Conservation (phyloP, 768 basidiomycete species). For the Sarcodon sp. region DNA sequence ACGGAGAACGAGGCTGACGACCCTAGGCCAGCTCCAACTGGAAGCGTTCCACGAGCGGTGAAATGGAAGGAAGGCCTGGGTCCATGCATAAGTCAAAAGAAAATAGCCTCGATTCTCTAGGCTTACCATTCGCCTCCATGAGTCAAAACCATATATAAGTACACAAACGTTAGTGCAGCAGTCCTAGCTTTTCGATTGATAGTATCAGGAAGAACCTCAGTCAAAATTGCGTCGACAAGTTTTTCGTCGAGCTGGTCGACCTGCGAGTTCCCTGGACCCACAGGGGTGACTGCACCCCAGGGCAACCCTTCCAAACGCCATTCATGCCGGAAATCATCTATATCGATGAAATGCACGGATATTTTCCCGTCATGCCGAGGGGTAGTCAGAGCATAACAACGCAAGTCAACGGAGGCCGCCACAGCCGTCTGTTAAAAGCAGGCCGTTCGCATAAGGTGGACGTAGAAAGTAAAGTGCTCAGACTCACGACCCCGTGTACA, state of each 20-base stretch:
- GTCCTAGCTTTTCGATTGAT: constrained; percentile 24
- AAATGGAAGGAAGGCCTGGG: constrained; percentile 68
- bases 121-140: constrained; percentile 43
- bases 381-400: constrained; percentile 80
- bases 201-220: constrained; percentile 21
- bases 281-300: constrained; percentile 58
- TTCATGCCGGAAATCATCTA: constrained; percentile 62
- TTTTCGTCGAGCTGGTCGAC: constrained; percentile 59
- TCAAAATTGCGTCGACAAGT: constrained; percentile 60
- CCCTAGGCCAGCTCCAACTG: constrained; percentile 91
- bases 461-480: constrained; percentile 1
- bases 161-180: constrained; percentile 71
- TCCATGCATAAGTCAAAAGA: constrained; percentile 7
- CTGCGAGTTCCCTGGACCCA: constrained; percentile 37
- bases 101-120: constrained; percentile 2
- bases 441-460: no score
- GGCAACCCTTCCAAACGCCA: constrained; percentile 74
- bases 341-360: constrained; percentile 68
- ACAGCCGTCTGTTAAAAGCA: constrained; percentile 60
- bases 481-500: constrained; percentile 87
- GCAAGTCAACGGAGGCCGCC: constrained; percentile 89
- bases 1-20: constrained; percentile 94
- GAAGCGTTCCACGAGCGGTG: constrained; percentile 76
- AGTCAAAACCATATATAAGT: constrained; percentile 80
- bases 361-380: constrained; percentile 64